phyloP scores from a whole-genome alignment of 495 filamentous ascomycete species.

The Trichoderma virens region DNA sequence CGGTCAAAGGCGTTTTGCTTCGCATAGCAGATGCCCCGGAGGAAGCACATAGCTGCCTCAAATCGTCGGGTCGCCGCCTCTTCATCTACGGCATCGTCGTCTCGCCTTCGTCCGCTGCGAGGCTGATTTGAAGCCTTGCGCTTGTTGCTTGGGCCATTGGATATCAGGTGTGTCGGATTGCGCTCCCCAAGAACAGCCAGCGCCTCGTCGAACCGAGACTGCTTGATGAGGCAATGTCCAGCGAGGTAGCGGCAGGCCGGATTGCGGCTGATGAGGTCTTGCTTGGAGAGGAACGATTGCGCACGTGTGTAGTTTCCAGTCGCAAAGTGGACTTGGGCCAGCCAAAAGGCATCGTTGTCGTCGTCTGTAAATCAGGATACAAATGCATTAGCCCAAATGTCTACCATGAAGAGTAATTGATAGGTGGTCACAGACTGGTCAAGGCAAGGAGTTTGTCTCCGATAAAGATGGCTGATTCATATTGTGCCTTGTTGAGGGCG shows the following conservation, averaged over 20 bases:
- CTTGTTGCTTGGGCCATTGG: conserved; percentile 18
- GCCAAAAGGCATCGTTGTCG: conserved; percentile 86
- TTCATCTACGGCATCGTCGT: conserved; percentile 61
- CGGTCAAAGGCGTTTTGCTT: conserved; percentile 97
- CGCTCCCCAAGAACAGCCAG: conserved; percentile 83
- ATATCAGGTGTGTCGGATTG: conserved; percentile 79
- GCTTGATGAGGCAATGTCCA: conserved; percentile 86
- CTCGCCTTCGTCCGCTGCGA: conserved; percentile 45
- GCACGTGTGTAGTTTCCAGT: conserved; percentile 91
- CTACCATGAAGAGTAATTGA: neutral
- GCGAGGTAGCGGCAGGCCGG: conserved; percentile 85
- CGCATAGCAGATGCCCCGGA: conserved; percentile 87
- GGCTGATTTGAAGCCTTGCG: conserved; percentile 30
- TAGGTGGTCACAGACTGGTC: conserved; percentile 56
- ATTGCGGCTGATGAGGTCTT: conserved; percentile 73
- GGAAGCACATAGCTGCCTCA: conserved; percentile 95
- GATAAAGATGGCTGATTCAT: conserved; percentile 91
- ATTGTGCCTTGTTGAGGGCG: conserved; percentile 85
- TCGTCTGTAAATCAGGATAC: conserved; percentile 50
- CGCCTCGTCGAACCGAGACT: conserved; percentile 81
- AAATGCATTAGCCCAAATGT: neutral
- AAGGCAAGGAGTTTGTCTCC: conserved; percentile 93
- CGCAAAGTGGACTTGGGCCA: conserved; percentile 89
- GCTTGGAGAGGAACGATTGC: conserved; percentile 72
- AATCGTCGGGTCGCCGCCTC: conserved; percentile 67